Base-by-base conservation (phyloP, 495 filamentous ascomycete species). In the Hyaloscypha hepaticicola region DNA sequence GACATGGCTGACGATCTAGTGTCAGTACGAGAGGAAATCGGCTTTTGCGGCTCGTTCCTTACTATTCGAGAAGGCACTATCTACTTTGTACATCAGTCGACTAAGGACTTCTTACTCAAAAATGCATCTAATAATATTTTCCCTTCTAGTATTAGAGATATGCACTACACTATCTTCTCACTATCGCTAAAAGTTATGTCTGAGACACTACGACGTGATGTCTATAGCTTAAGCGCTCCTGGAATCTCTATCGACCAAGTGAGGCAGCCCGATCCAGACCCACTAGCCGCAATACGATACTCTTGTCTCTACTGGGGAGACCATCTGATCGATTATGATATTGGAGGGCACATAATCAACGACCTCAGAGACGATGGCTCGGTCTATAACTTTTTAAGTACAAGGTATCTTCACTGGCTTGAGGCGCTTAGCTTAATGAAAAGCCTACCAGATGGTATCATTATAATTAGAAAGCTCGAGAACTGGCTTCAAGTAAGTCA, bases 81-180 rank as follows among this genome's bases (percentile, higher is more conserved):
- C 41, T 75, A 67, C 66, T 70, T 75, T 60, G 58, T 76, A 22
- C 72, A 76, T 69, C 71, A 74, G 50, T 75, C 69, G 11, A 71
- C 70, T 34, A 73, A 76, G 57, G 73, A 75, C 58, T 76, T 66
- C 65, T 59, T 76, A 53, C 19, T 70, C 41, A 55, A 48, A 50
- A 65, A 59, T n/a, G 52, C 51, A 28, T n/a, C 5, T 24, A 50
- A n/a, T n/a, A 6, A 50, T n/a, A 50, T 50, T n/a, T 50, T 50
- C 19, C 48, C 48, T 50, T 50, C 19, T 50, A 16, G 48, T 5
- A 50, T 50, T 6, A 16, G 19, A 50, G 48, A 50, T 50, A n/a
- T 49, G 12, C 52, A 64, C 21, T 27, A 49, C 31, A 48, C 2
- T 4, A 64, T 64, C 52, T 64, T 58, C 61, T 64, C 61, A 22